These are phyloP conservation scores for Fonsecaea erecta DNA, from an alignment of 2,329 filamentous ascomycete species.

Conservation along the genomic window DNA sequence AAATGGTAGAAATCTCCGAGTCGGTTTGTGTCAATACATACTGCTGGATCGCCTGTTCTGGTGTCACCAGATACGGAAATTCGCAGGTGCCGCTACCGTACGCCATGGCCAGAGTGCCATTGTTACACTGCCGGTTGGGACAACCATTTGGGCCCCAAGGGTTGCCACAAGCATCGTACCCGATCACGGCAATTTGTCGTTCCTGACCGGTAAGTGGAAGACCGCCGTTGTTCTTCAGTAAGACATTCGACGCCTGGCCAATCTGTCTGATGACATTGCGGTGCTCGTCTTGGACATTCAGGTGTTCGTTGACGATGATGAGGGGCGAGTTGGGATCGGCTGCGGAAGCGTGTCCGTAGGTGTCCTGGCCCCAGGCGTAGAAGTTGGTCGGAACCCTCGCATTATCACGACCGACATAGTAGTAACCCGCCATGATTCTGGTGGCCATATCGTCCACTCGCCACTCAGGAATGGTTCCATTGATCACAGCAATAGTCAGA, in stretches of 20 bases:
- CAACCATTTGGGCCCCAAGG: constrained; percentile 79
- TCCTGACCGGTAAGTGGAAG: constrained; percentile 78
- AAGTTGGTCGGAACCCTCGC: constrained; percentile 72
- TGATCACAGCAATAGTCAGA: constrained; percentile 82
- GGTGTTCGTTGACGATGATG: constrained; percentile 70
- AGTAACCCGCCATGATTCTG: constrained; percentile 72
- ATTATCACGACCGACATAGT: constrained; percentile 61
- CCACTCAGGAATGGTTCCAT: constrained; percentile 86
- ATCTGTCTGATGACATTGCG: constrained; percentile 73
- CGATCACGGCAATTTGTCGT: constrained; percentile 75
- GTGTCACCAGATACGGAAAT: constrained; percentile 67
- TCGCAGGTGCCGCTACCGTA: constrained; percentile 66
- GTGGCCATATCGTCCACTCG: constrained; percentile 90
- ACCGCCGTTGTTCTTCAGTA: constrained; percentile 82
- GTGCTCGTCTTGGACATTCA: constrained; percentile 82
- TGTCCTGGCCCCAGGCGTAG: constrained; percentile 76
- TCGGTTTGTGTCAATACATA: constrained; percentile 67
- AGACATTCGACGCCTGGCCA: constrained; percentile 78
- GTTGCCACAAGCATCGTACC: constrained; percentile 80
- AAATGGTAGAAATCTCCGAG: constrained; percentile 65
- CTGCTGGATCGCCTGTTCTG: constrained; percentile 67
- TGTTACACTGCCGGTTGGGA: constrained; percentile 65
- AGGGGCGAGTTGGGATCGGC: constrained; percentile 46
- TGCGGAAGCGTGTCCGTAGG: constrained; percentile 70
- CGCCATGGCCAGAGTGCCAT: constrained; percentile 66